Evolutionary conservation across 192 early-diverging fungal species (phyloP), one percentile per base, ranked within the genome.

Genomic region (Coemansia aciculifera): DNA sequence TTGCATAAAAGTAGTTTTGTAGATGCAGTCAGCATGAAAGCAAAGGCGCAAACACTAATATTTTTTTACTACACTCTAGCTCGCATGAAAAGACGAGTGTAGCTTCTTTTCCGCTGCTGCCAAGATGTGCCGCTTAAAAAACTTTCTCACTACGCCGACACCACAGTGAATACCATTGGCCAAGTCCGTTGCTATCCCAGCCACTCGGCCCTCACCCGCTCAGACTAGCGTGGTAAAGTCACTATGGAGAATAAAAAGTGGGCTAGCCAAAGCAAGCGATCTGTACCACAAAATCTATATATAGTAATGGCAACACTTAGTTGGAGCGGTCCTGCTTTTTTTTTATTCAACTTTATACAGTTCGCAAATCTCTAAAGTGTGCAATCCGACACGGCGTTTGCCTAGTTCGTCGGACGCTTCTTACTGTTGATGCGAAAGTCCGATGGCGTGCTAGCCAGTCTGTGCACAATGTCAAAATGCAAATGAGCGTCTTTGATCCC

Each of bases 391-490:
- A 36, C 34, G 34, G 34, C 5, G 44, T 27, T 29, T 7, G 46
- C 19, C 46, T 21, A 29, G 24, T 11, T 54, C 9, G 11, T 54
- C 9, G 11, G 11, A n/a, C 51, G 51, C 24, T n/a, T 54, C 19
- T 63, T 52, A 11, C 34, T 46, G 19, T 60, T 13, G 21, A 44
- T 54, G 13, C 61, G 43, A 59, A 77, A 77, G 31, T 67, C 8
- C 15, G 51, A 52, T 23, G 77, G 72, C 9, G 62, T 62, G 67
- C 71, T 67, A n/a, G 72, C 65, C 64, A 79, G 36, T 29, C 62
- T 23, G 27, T 46, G 64, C 19, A 79, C 68, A 19, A 79, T 46
- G 9, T 79, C 72, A 46, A 73, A 64, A 15, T 70, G 61, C 40
- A 44, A 10, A 3, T 52, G 54, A 0, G 77, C 52, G 40, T 59